phyloP scores from a whole-genome alignment of 805 yeast species.

The Cephaloascus albidus region DNA sequence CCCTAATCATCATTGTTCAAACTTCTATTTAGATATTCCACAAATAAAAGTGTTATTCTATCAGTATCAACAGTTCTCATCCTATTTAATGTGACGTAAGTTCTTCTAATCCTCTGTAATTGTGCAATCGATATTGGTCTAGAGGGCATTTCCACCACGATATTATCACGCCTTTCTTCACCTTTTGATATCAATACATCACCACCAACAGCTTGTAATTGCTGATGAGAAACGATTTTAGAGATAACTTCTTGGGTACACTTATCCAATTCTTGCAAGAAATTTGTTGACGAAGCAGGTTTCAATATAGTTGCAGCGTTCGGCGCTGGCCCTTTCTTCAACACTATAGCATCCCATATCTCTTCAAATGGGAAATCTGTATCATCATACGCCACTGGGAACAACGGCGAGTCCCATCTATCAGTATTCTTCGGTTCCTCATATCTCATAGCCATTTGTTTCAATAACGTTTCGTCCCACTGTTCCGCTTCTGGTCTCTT shows the following conservation, averaged over 20 bases:
- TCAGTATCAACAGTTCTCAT: conserved; percentile 65
- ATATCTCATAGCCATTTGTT: conserved; percentile 70
- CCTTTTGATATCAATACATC: conserved; percentile 35
- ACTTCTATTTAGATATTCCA: conserved; percentile 66
- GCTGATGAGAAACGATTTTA: conserved; percentile 55
- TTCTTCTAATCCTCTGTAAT: conserved; percentile 74
- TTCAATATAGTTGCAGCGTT: conserved; percentile 79
- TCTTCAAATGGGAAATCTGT: conserved; percentile 51
- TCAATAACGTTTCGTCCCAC: conserved; percentile 62
- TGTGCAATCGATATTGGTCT: conserved; percentile 59
- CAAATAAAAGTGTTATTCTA: conserved; percentile 64
- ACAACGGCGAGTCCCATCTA: conserved; percentile 92
- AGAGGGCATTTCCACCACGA: conserved; percentile 55
- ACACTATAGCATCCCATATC: conserved; percentile 53
- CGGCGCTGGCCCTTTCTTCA: conserved; percentile 61
- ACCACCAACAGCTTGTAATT: conserved; percentile 38
- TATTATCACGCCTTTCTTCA: conserved; percentile 27
- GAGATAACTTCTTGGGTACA: conserved; percentile 58
- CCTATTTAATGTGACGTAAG: conserved; percentile 73
- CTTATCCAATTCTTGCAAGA: conserved; percentile 68
- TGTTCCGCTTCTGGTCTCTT: conserved; percentile 17
- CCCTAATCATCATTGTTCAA: conserved; percentile 24
- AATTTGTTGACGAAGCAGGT: conserved; percentile 70
- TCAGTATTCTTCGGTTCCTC: conserved; percentile 86
- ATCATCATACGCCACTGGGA: conserved; percentile 55